Conservation (phyloP, 78 protist genomes). For the Guillardia theta region DNA sequence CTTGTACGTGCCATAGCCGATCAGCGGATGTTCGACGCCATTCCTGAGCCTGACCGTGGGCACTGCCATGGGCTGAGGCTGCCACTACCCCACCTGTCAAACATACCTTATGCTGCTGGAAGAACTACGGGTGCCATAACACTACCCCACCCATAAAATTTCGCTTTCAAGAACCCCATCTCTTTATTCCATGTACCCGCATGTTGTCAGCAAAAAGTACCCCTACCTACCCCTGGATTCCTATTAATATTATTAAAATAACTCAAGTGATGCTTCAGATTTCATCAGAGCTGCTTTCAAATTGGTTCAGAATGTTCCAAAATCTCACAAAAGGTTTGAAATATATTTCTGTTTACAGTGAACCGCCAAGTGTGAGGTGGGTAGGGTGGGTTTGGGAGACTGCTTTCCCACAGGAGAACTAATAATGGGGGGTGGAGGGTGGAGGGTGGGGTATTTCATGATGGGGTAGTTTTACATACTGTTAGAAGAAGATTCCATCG, state of each 20-base stretch:
- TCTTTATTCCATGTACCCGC: too few species aligned
- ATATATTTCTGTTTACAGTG: neutral
- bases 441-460: neutral
- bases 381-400: too few species aligned
- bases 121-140: too few species aligned
- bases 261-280: neutral
- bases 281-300: neutral
- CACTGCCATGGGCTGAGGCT: too few species aligned
- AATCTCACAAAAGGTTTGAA: neutral
- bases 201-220: too few species aligned
- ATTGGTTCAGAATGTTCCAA: neutral
- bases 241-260: too few species aligned
- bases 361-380: too few species aligned
- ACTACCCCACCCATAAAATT: too few species aligned
- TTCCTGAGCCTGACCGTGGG: neutral
- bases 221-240: too few species aligned
- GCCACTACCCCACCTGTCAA: too few species aligned
- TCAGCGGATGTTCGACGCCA: neutral
- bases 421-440: neutral
- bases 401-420: neutral
- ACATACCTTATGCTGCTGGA: too few species aligned
- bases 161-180: too few species aligned
- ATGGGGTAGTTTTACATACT: neutral
- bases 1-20: constrained; percentile 50
- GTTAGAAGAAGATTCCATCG: neutral